Evolutionary conservation across 257 asterid species (phyloP).

Genomic region (Datura wrightii): DNA sequence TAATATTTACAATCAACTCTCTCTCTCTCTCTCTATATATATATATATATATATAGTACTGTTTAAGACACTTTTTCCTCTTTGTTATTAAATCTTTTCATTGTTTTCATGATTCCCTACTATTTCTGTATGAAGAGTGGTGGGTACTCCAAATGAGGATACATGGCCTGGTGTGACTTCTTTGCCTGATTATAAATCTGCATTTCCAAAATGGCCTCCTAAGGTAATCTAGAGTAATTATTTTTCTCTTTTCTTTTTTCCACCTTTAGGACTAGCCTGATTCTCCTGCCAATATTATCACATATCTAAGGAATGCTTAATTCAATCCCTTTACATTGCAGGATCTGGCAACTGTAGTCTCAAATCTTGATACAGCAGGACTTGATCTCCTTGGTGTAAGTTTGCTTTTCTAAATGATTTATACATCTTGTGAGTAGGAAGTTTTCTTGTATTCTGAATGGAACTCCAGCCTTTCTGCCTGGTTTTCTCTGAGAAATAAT

Average conservation of each 20-base stretch:
- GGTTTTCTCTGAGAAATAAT: neutral
- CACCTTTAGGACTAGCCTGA: neutral
- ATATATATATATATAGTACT: neutral
- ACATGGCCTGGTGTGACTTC: conserved; percentile 97
- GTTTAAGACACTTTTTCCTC: neutral
- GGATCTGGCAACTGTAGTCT: conserved; percentile 79
- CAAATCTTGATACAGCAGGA: conserved; percentile 74
- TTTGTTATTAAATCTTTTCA: neutral
- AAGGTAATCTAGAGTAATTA: conserved; percentile 55
- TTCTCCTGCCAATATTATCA: neutral
- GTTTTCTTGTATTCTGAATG: neutral
- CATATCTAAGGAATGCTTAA: neutral
- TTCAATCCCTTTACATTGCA: conserved; percentile 38
- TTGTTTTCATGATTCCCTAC: conserved; percentile 31
- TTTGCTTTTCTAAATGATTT: conserved; percentile 29
- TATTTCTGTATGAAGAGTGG: conserved; percentile 52
- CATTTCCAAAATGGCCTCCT: conserved; percentile 83
- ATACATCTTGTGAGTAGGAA: neutral
- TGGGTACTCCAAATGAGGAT: conserved; percentile 94
- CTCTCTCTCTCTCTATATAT: neutral
- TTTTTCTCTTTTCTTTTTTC: neutral
- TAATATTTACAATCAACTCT: neutral
- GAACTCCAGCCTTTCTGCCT: neutral
- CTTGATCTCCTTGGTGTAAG: conserved; percentile 88
- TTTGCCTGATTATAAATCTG: conserved; percentile 84